Evolutionary conservation across 345 rosid species (phyloP), one percentile per base, ranked within the genome.

Genomic region (Zanthoxylum bungeanum): DNA sequence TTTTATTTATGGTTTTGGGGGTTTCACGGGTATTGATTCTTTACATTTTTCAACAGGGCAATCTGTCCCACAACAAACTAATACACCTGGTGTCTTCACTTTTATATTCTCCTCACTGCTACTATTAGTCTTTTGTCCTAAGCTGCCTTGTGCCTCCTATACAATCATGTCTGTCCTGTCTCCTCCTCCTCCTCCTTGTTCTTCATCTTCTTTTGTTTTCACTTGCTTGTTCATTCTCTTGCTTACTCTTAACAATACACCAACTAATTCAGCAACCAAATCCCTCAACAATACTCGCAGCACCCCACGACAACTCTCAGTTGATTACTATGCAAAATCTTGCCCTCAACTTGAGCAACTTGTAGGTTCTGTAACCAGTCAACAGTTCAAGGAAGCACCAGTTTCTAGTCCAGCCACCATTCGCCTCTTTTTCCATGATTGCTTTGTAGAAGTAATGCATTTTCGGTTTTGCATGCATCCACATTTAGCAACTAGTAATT

Each of bases 381-480:
- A 86, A 33, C 91, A 74, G 77, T 91, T 89, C 83, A 86, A 87
- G 75, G 88, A 85, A 78, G 71, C 79, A 1, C 98, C 97, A 0
- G 82, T 89, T 73, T 83, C 98, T 0, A 93, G 85, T 10, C 90
- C 98, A 2, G 97, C 98, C 80, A 89, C 98, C 50, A 86, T 93
- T 64, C 93, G 93, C 33, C 91, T 93, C 60, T 88, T 91, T 86
- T 93, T 93, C 86, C 98, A 93, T 17, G 98, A 93, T 85, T 93
- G 98, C 87, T 93, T 93, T 62, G 88, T 93, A 28, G 90, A 88
- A 75, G 97, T 93, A 71, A 75, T 27, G 31, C 46, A 44, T 39
- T 28, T 44, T 44, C 1, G 3, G 12, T 12, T 44, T 64, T 66
- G 37, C 75, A 60, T 58, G 67, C 77, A 70, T 63, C 59, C 52